Evolutionary conservation across 352 stramenopile genomes (phyloP), one percentile per base, ranked within the genome.

Genomic region (Phytophthora multivora): DNA sequence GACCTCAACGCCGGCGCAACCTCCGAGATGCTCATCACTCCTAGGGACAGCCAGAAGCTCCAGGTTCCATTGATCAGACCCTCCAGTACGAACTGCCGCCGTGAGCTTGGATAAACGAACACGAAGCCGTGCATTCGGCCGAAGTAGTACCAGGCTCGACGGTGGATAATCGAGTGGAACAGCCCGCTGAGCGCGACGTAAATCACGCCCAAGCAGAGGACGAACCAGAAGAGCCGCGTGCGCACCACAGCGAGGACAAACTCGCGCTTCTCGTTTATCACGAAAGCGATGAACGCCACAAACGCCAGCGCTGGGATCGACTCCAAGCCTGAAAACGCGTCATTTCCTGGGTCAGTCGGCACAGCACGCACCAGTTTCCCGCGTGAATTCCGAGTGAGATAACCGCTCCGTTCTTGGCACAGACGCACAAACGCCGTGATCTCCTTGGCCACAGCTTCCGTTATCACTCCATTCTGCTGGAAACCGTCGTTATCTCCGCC

Each of bases 1-100:
- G 75, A 75, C 12, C 45, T 66, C 15, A 88, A 42, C 12, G 42
- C 54, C 26, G 81, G 77, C 18, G 74, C 42, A 23, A 88, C 65
- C 19, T 89, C 71, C 18, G 62, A 55, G 28, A 90, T 73, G 25
- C 52, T 70, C 66, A 89, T 81, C 30, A 66, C 64, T 21, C 57
- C 79, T 2, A 87, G 53, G 23, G 82, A 91, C 33, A 88, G 53
- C 40, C 67, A 71, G 46, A 91, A 86, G 68, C 82, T 89, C 78
- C 78, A 91, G 7, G 58, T 66, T 38, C 82, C 82, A 61, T 85
- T 77, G 13, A 87, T 28, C 12, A 91, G 41, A 0, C 82, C 82
- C 43, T 91, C 82, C 42, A 91, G 54, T 40, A 85, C 69, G 28
- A 91, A 91, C 59, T 91, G 82, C 16, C 80, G 80, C 5, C 80